phyloP scores from a whole-genome alignment of 169 alveolate genomes.

The Plasmodium gallinaceum region DNA sequence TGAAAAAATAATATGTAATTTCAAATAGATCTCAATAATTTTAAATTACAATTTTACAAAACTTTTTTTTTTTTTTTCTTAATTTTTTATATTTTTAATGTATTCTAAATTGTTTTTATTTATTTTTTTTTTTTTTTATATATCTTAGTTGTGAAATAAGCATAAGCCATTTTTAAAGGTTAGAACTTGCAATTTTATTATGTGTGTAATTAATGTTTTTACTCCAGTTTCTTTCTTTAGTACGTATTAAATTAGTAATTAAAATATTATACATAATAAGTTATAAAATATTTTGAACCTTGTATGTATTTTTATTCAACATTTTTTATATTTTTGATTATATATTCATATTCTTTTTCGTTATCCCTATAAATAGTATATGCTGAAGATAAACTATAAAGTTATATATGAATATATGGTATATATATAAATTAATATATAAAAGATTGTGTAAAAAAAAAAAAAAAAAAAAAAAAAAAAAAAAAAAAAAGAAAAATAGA shows the following conservation, averaged over 20 bases:
- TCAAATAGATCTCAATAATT: neutral
- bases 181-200: neutral
- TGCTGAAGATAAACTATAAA: neutral
- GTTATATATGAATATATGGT: neutral
- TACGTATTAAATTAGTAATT: neutral
- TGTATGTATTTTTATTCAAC: neutral
- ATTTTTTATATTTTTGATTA: neutral
- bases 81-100: neutral
- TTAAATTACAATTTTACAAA: neutral
- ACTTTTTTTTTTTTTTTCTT: neutral
- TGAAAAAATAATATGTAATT: neutral
- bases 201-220: neutral
- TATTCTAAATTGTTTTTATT: conserved; percentile 5
- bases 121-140: neutral
- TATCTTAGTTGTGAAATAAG: neutral
- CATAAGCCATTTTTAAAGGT: neutral
- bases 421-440: neutral
- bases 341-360: neutral
- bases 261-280: neutral
- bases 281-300: neutral
- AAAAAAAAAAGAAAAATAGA: neutral
- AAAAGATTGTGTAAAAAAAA: neutral
- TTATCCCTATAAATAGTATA: too few relatives aligned
- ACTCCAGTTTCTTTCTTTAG: neutral
- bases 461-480: neutral